Evolutionary conservation across 176 grass and related monocot species (phyloP), one percentile per base, ranked within the genome.

Genomic region (Carex myosuroides): DNA sequence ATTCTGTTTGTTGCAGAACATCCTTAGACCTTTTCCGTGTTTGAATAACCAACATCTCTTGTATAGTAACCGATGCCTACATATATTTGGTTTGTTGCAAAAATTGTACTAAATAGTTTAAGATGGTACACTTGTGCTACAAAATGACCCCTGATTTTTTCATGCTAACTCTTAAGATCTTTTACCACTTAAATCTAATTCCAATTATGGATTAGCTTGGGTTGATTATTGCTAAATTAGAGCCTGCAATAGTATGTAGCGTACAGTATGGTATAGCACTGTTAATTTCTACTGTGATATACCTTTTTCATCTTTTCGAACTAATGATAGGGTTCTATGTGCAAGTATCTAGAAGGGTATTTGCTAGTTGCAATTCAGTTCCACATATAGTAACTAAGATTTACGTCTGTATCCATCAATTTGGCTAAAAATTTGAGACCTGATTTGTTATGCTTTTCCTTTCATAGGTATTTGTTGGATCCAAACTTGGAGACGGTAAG

Each of bases 391-490:
- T 50, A 50, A 41, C 16, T 13, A 50, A 48, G 41, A 48, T 50
- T 50, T 44, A 44, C 54, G 11, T 13, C 22, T 13, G 44, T 56
- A 16, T 77, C 73, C 56, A 17, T 77, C 24, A 32, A 32, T 56
- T 56, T 56, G 73, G 4, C 13, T 77, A 50, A 22, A 52, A 22
- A 42, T 41, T 83, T 72, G 67, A 56, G 74, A 88, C 70, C 60
- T 58, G 20, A 17, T 69, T 76, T 61, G 22, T 41, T 58, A 86
- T 78, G 60, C 50, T 87, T 84, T 57, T 62, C 81, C 18, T 72
- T 59, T 89, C 72, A 60, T 85, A 97, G 92, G 94, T 94, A 95
- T 53, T 89, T 98, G 82, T 83, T 95, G 82, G 96, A 98, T 91
- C 91, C 93, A 55, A 95, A 89, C 70, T 89, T 95, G 88, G 96